Evolutionary conservation across 345 rosid genomes (phyloP).

Genomic region (Adansonia digitata): DNA sequence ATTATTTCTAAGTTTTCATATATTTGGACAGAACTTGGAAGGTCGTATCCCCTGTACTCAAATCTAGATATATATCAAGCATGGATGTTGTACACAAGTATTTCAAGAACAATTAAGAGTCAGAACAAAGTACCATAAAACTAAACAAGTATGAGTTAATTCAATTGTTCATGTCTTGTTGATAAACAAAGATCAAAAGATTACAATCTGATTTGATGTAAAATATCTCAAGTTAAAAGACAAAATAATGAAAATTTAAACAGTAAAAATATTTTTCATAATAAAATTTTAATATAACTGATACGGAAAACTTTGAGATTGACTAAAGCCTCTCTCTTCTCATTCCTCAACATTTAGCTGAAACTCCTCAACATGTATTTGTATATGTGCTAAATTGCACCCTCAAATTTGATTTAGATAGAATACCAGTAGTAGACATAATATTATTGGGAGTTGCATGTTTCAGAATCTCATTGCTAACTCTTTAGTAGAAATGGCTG

Average conservation of each 20-base stretch:
- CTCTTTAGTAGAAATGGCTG: constrained; percentile 81
- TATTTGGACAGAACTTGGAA: too few species aligned
- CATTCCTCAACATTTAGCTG: not conserved
- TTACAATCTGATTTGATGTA: not conserved
- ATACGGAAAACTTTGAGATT: not conserved
- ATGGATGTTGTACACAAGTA: too few species aligned
- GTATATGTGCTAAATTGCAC: not conserved
- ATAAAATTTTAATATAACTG: not conserved
- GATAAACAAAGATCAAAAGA: not conserved
- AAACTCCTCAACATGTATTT: not conserved
- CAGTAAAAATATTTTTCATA: not conserved
- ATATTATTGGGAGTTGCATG: constrained; percentile 38
- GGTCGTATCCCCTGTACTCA: too few species aligned
- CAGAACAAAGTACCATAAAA: not conserved
- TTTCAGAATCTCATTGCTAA: constrained; percentile 25
- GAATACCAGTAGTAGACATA: not conserved
- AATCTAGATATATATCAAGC: too few species aligned
- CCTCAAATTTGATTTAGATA: not conserved
- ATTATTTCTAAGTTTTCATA: too few species aligned
- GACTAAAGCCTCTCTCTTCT: not conserved
- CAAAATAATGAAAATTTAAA: not conserved
- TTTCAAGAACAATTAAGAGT: too few species aligned
- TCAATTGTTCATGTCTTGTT: not conserved
- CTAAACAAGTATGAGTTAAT: not conserved
- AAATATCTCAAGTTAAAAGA: not conserved